These are phyloP conservation scores for Xylariaceae sp. DNA, from an alignment of 2,329 filamentous ascomycete genomes.

Conservation along the genomic window DNA sequence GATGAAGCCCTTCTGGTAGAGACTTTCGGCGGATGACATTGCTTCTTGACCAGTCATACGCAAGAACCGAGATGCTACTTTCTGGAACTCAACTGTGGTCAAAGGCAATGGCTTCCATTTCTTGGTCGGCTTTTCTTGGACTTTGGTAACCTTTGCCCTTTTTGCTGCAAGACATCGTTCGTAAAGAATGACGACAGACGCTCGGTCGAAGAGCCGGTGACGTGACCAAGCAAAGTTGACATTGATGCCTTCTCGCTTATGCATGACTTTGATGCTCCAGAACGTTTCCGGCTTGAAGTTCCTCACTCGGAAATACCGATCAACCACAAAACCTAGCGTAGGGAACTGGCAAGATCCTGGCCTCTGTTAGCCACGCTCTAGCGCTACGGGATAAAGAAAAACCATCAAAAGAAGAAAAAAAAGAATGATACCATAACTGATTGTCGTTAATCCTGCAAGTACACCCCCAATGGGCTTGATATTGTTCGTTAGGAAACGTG, in stretches of 20 bases:
- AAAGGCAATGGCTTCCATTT: slow-evolving; percentile 93
- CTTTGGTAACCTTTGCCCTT: slow-evolving; percentile 74
- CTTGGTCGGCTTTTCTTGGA: slow-evolving; percentile 84
- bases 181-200: slow-evolving; percentile 74
- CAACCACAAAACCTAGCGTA: slow-evolving; percentile 93
- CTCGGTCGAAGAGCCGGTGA: slow-evolving; percentile 81
- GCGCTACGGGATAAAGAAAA: no score
- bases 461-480: slow-evolving; percentile 68
- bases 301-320: slow-evolving; percentile 88
- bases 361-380: slow-evolving; percentile 11
- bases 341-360: slow-evolving; percentile 91
- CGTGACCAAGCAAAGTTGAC: slow-evolving; percentile 84
- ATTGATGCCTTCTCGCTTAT: slow-evolving; percentile 70
- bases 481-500: slow-evolving; percentile 76
- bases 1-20: slow-evolving; percentile 95
- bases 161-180: slow-evolving; percentile 78
- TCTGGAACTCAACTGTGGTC: slow-evolving; percentile 94
- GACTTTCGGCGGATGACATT: slow-evolving; percentile 79
- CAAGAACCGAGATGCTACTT: slow-evolving; percentile 84
- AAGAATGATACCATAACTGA: slow-evolving; percentile 92
- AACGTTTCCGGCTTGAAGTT: slow-evolving; percentile 92
- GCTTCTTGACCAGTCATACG: slow-evolving; percentile 88
- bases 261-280: slow-evolving; percentile 85
- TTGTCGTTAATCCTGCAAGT: slow-evolving; percentile 58
- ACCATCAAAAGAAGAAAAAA: no score